Evolutionary conservation across 2,329 filamentous ascomycete species (phyloP).

Genomic region (Claviceps pusilla): DNA sequence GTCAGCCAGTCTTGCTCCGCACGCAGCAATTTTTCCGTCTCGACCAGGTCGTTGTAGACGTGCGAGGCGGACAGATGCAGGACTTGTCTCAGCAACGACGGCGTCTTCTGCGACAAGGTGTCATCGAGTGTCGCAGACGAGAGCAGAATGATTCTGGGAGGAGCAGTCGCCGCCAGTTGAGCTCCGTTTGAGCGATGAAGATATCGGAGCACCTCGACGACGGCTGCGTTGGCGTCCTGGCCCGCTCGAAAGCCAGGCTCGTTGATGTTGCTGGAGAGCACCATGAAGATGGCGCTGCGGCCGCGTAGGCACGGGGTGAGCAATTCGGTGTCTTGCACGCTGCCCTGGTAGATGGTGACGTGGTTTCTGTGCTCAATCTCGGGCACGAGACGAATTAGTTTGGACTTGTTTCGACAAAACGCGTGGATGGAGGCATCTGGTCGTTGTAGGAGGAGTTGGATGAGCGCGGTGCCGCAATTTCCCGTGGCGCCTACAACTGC

Average conservation of each 20-base stretch:
- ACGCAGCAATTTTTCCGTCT: slow-evolving; percentile 22
- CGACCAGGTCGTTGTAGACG: slow-evolving; percentile 9
- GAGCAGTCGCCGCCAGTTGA: neutral
- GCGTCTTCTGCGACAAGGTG: slow-evolving; percentile 17
- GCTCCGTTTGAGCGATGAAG: slow-evolving; percentile 2
- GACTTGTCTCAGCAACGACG: slow-evolving; percentile 14
- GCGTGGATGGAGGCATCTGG: slow-evolving; percentile 21
- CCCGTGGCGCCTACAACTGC: slow-evolving; percentile 28
- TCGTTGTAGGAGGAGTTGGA: slow-evolving; percentile 21
- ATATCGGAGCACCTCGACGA: slow-evolving; percentile 17
- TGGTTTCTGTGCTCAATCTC: slow-evolving; percentile 14
- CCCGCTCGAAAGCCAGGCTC: slow-evolving; percentile 23
- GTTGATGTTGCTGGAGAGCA: slow-evolving; percentile 27
- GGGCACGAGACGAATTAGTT: slow-evolving; percentile 22
- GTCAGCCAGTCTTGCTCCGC: slow-evolving; percentile 21
- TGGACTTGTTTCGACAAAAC: slow-evolving; percentile 28
- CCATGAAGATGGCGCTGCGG: slow-evolving; percentile 23
- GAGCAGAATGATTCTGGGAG: slow-evolving; percentile 27
- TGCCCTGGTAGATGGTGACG: slow-evolving; percentile 27
- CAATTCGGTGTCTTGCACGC: slow-evolving; percentile 23
- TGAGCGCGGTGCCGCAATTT: slow-evolving; percentile 26
- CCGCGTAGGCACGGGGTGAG: slow-evolving; percentile 13
- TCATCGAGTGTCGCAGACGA: slow-evolving; percentile 27
- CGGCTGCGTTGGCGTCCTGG: slow-evolving; percentile 19
- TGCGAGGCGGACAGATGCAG: slow-evolving; percentile 18